A percentile compares a stretch with the other conserved stretches of the same genome.
Evolutionary conservation across 2,329 filamentous ascomycete species (phyloP).

Genomic region (Shiraia sp.): DNA sequence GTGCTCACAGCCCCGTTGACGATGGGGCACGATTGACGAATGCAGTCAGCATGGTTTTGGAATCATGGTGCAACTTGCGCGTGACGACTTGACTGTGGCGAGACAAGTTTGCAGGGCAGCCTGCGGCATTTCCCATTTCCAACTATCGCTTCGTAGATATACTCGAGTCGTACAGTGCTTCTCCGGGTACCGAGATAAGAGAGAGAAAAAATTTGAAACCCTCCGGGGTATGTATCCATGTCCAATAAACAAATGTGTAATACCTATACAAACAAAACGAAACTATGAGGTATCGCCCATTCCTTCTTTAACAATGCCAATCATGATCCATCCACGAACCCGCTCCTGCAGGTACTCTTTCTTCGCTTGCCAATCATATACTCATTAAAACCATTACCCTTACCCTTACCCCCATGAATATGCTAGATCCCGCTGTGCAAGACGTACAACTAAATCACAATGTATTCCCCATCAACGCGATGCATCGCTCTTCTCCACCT

Average conservation of each 20-base stretch:
- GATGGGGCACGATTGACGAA: neutral
- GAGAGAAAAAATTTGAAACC: too few species aligned
- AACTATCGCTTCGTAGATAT: too few species aligned
- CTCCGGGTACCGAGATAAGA: too few species aligned
- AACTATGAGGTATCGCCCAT: too few species aligned
- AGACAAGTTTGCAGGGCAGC: conserved; percentile 4
- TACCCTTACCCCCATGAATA: conserved; percentile 7
- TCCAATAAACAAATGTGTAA: too few species aligned
- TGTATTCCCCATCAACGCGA: conserved; percentile 56
- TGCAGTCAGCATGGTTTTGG: conserved; percentile 1
- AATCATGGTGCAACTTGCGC: neutral
- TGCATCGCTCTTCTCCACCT: conserved; percentile 57
- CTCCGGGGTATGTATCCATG: too few species aligned
- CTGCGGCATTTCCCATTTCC: conserved; percentile 1
- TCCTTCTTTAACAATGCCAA: too few species aligned
- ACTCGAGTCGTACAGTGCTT: too few species aligned
- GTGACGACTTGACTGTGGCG: neutral
- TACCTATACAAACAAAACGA: too few species aligned
- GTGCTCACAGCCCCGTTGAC: conserved; percentile 1
- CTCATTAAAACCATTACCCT: conserved; percentile 2
- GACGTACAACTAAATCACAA: conserved; percentile 49
- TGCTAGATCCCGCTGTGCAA: conserved; percentile 23
- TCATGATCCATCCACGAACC: too few species aligned
- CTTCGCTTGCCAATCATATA: conserved; percentile 4
- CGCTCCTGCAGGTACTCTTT: conserved; percentile 13